These are phyloP conservation scores for Abortiporus biennis DNA, from an alignment of 1,284 basidiomycete genomes.

Conservation along the genomic window DNA sequence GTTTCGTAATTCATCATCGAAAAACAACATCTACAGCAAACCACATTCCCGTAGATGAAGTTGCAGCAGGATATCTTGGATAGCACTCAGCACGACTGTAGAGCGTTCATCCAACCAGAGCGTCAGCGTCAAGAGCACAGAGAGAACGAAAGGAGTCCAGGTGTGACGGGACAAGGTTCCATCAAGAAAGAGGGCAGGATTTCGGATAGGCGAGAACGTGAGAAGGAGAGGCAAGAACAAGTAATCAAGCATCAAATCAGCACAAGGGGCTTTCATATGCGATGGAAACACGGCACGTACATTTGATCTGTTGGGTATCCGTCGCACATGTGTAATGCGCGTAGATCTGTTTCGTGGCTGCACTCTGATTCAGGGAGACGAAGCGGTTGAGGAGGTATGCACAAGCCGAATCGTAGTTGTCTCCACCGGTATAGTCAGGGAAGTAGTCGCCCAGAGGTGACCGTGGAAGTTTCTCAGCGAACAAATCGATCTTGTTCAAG, in stretches of 20 bases:
- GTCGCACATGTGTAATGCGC: slow-evolving; percentile 89
- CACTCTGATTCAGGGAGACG: slow-evolving; percentile 82
- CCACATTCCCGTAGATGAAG: slow-evolving; percentile 83
- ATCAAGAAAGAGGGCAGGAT: not conserved
- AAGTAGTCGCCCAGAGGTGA: slow-evolving; percentile 90
- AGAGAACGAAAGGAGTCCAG: slow-evolving; percentile 6
- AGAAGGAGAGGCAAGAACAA: slow-evolving; percentile 3
- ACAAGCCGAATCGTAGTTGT: slow-evolving; percentile 84
- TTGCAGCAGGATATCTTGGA: slow-evolving; percentile 80
- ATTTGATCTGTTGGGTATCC: slow-evolving; percentile 86
- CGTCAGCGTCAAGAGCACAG: slow-evolving; percentile 6
- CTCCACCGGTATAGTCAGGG: slow-evolving; percentile 77
- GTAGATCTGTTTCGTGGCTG: slow-evolving; percentile 82
- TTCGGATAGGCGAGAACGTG: slow-evolving; percentile 2
- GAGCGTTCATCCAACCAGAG: not conserved
- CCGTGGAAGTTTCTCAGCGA: slow-evolving; percentile 87
- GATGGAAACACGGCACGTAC: slow-evolving; percentile 35
- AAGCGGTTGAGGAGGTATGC: slow-evolving; percentile 85
- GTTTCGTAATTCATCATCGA: no score
- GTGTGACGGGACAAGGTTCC: slow-evolving; percentile 1
- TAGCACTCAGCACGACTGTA: slow-evolving; percentile 73
- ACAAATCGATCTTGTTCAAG: slow-evolving; percentile 96
- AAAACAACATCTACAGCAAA: slow-evolving; percentile 47
- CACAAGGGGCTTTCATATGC: not conserved
- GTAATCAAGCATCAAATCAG: no score